Conservation (phyloP, 805 yeast species). For the Lachancea waltii region DNA sequence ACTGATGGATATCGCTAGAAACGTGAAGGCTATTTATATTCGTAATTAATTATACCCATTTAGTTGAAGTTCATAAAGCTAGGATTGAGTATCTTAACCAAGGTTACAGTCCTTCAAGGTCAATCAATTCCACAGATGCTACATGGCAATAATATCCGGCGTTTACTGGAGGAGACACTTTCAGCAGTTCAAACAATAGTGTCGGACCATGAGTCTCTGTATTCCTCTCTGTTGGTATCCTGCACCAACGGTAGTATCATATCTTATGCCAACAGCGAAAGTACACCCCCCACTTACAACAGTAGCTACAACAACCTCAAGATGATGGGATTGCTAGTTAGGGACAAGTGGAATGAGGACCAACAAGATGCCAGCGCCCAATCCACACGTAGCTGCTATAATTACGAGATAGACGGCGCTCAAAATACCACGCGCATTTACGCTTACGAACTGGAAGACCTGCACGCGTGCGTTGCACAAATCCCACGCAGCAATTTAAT, state of each 20-base stretch:
- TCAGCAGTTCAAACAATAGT: slow-evolving; percentile 17
- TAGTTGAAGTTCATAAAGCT: neutral
- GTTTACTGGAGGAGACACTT: slow-evolving; percentile 16
- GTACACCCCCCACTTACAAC: slow-evolving; percentile 10
- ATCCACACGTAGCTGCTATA: slow-evolving; percentile 14
- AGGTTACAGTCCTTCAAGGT: no score
- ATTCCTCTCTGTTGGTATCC: slow-evolving; percentile 24
- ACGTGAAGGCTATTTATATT: no score
- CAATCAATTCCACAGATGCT: slow-evolving; percentile 14
- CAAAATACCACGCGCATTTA: slow-evolving; percentile 20
- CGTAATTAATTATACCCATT: no score
- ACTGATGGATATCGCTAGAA: no score
- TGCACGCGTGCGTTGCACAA: slow-evolving; percentile 27
- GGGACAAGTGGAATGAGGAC: slow-evolving; percentile 32
- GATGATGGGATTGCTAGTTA: slow-evolving; percentile 29
- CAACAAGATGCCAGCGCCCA: slow-evolving; percentile 14
- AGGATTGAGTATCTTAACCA: neutral
- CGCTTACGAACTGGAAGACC: slow-evolving; percentile 30
- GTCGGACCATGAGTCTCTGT: slow-evolving; percentile 15
- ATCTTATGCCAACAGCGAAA: slow-evolving; percentile 19
- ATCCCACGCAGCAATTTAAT: slow-evolving; percentile 28
- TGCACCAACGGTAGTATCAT: slow-evolving; percentile 27
- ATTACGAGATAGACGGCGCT: slow-evolving; percentile 6
- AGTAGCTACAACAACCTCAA: slow-evolving; percentile 25
- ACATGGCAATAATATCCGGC: slow-evolving; percentile 20